Evolutionary conservation across 116 monocot species (phyloP).

Genomic region (Papilionanthe hybrid): DNA sequence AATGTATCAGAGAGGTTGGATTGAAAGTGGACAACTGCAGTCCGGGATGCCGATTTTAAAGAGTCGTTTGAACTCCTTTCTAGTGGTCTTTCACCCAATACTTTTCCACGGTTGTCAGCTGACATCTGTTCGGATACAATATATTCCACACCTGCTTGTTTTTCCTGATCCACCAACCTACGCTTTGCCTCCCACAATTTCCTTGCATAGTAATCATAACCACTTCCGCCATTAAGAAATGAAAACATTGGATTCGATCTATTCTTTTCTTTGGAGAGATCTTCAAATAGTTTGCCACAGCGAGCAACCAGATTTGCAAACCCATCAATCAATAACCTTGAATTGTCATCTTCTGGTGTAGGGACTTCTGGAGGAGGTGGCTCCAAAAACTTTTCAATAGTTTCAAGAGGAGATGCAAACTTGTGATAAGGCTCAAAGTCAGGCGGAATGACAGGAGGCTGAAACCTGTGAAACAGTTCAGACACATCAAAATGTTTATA

Average conservation of each 20-base stretch:
- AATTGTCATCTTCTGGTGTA: slow-evolving; percentile 70
- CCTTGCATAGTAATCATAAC: slow-evolving; percentile 68
- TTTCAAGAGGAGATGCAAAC: slow-evolving; percentile 43
- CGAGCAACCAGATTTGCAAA: slow-evolving; percentile 83
- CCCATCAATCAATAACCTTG: slow-evolving; percentile 74
- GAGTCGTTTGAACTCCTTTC: slow-evolving; percentile 28
- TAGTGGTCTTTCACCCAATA: slow-evolving; percentile 83
- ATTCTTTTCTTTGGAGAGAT: slow-evolving; percentile 80
- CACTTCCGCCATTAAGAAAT: slow-evolving; percentile 78
- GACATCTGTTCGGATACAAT: slow-evolving; percentile 43
- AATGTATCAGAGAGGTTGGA: slow-evolving; percentile 76
- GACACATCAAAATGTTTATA: slow-evolving; percentile 6
- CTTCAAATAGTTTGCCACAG: slow-evolving; percentile 84
- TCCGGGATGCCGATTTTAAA: slow-evolving; percentile 16
- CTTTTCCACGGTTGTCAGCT: slow-evolving; percentile 74
- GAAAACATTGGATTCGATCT: slow-evolving; percentile 71
- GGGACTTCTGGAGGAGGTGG: slow-evolving; percentile 66
- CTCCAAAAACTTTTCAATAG: slow-evolving; percentile 24
- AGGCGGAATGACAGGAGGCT: slow-evolving; percentile 65
- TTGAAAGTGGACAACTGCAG: slow-evolving; percentile 47
- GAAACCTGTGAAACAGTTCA: slow-evolving; percentile 48
- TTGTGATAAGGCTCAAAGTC: slow-evolving; percentile 66
- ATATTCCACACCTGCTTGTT: slow-evolving; percentile 18
- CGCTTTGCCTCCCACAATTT: slow-evolving; percentile 91
- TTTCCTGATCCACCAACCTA: slow-evolving; percentile 35